Evolutionary conservation across 1,284 basidiomycete genomes (phyloP).

Genomic region (Ceratobasidium sp.): DNA sequence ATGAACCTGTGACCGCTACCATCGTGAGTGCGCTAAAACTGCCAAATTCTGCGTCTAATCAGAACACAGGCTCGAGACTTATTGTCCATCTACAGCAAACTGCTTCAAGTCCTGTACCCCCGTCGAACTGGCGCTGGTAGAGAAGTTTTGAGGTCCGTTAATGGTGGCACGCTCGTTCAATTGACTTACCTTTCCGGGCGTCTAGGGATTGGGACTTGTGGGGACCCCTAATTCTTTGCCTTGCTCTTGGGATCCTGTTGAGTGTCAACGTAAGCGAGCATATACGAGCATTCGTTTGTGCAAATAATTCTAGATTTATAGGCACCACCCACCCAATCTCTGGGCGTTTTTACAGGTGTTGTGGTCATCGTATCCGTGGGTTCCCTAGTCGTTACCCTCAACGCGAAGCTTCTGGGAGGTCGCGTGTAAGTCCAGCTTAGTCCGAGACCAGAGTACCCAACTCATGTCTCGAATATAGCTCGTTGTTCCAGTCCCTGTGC

Average conservation of each 20-base stretch:
- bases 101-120: conserved; percentile 93
- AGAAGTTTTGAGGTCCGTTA: conserved; percentile 78
- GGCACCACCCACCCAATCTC: conserved; percentile 86
- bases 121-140: conserved; percentile 76
- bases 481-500: conserved; percentile 95
- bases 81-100: conserved; percentile 89
- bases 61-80: conserved; percentile 81
- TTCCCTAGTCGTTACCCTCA: conserved; percentile 89
- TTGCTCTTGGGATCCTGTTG: conserved; percentile 87
- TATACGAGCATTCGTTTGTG: conserved; percentile 38
- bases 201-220: conserved; percentile 94
- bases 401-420: conserved; percentile 95
- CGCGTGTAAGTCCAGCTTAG: conserved; percentile 75
- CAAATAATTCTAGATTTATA: conserved; percentile 55
- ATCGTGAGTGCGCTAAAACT: conserved; percentile 71
- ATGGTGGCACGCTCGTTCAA: background rate
- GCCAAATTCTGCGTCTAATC: conserved; percentile 34
- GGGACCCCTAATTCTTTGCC: conserved; percentile 91
- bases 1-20: conserved; percentile 89
- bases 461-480: conserved; percentile 64
- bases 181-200: conserved; percentile 6
- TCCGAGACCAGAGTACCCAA: background rate
- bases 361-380: conserved; percentile 92
- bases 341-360: conserved; percentile 92
- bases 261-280: conserved; percentile 79